These are phyloP conservation scores for Curvularia hawaiiensis DNA, from an alignment of 2,329 filamentous ascomycete species.

Conservation along the genomic window DNA sequence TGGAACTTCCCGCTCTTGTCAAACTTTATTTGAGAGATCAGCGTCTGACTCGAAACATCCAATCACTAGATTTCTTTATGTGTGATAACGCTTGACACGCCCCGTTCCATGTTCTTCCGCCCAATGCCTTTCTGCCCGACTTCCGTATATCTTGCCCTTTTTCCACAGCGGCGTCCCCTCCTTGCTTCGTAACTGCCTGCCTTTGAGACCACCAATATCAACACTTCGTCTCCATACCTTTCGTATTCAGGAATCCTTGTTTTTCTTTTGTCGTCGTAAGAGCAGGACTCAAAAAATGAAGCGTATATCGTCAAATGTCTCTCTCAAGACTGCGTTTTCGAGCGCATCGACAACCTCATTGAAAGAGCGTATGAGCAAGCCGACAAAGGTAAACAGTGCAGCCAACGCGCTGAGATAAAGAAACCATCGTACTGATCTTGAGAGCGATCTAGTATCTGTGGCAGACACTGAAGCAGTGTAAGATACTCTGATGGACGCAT, in stretches of 20 bases:
- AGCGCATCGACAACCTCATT: background rate
- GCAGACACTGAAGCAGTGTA: constrained; percentile 6
- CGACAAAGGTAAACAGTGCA: constrained; percentile 2
- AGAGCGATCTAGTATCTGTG: constrained; percentile 1
- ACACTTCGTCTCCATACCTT: background rate
- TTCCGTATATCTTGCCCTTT: background rate
- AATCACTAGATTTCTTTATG: background rate
- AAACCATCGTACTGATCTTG: background rate
- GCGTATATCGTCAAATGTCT: background rate
- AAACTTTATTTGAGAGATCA: background rate
- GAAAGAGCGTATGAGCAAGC: constrained; percentile 2
- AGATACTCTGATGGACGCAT: background rate
- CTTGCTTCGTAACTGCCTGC: background rate
- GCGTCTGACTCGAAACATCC: background rate
- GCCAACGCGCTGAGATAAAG: background rate
- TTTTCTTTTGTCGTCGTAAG: background rate
- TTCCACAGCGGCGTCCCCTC: background rate
- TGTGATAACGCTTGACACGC: background rate
- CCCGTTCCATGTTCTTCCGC: background rate
- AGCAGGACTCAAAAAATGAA: background rate
- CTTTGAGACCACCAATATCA: background rate
- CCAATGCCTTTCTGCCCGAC: background rate
- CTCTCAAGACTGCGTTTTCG: background rate
- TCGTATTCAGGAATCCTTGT: background rate
- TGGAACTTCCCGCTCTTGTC: background rate